These are phyloP conservation scores for Ogataea trehalophila DNA, from an alignment of 805 yeast species.

Conservation along the genomic window DNA sequence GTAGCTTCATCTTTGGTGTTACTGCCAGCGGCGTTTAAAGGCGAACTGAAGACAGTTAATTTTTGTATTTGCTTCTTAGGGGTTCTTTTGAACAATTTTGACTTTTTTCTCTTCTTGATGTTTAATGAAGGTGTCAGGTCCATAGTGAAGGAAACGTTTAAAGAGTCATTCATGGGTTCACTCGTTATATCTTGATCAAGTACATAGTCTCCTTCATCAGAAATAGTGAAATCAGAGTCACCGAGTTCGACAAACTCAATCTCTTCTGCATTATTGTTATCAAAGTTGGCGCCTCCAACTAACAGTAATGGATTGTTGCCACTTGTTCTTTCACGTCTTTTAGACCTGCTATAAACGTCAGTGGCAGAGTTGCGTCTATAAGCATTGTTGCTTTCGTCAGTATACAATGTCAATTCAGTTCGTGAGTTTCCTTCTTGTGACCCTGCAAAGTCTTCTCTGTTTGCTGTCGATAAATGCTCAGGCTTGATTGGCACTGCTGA, in stretches of 20 bases:
- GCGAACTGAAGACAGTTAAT: conserved; percentile 21
- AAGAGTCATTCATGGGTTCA: conserved; percentile 14
- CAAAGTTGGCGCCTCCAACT: background rate
- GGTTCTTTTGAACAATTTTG: conserved; percentile 21
- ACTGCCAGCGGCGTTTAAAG: conserved; percentile 3
- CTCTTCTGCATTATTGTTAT: conserved; percentile 20
- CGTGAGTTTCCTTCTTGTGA: background rate
- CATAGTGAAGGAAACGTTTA: conserved; percentile 28
- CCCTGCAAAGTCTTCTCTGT: conserved; percentile 3
- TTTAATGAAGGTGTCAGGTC: conserved; percentile 24
- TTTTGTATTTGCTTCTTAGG: conserved; percentile 23
- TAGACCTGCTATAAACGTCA: background rate
- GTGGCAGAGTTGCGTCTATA: conserved; percentile 1
- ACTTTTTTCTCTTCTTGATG: conserved; percentile 22
- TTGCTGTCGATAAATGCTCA: conserved; percentile 2
- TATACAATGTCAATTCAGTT: background rate
- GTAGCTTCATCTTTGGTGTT: background rate
- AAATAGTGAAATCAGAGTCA: conserved; percentile 21
- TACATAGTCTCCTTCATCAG: conserved; percentile 11
- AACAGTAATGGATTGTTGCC: background rate
- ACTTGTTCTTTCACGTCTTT: background rate
- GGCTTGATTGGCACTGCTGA: conserved; percentile 30
- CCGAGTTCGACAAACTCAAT: conserved; percentile 28
- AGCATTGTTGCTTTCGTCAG: background rate
- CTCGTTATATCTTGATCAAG: background rate